Evolutionary conservation across 2,329 filamentous ascomycete genomes (phyloP).

Genomic region (Colletotrichum sp.): DNA sequence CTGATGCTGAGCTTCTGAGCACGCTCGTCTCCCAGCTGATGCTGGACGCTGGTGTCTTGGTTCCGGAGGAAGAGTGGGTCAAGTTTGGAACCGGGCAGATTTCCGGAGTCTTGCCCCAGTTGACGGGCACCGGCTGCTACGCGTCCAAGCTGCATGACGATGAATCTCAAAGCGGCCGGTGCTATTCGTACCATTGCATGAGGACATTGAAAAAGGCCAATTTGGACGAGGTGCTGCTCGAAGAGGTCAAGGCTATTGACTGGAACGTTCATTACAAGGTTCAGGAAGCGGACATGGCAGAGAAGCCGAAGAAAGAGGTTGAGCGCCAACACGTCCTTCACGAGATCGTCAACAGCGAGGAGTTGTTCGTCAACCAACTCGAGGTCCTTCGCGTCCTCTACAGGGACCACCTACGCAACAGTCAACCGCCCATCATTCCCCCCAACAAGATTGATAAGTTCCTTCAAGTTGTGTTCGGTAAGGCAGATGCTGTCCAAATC

Average conservation of each 20-base stretch:
- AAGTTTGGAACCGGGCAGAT: slow-evolving; percentile 84
- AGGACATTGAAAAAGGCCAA: slow-evolving; percentile 95
- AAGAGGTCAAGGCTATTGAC: slow-evolving; percentile 75
- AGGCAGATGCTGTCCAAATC: slow-evolving; percentile 84
- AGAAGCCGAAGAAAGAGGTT: slow-evolving; percentile 82
- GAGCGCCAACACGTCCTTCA: slow-evolving; percentile 94
- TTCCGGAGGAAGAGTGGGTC: slow-evolving; percentile 96
- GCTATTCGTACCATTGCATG: slow-evolving; percentile 94
- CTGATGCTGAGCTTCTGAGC: slow-evolving; percentile 89
- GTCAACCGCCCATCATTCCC: slow-evolving; percentile 81
- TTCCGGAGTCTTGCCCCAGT: slow-evolving; percentile 90
- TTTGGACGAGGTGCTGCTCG: slow-evolving; percentile 73
- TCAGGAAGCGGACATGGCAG: slow-evolving; percentile 75
- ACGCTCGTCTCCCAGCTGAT: slow-evolving; percentile 79
- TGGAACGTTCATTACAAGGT: slow-evolving; percentile 92
- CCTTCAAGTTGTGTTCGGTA: slow-evolving; percentile 85
- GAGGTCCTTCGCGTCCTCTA: slow-evolving; percentile 87
- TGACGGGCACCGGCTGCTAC: slow-evolving; percentile 92
- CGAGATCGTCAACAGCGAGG: slow-evolving; percentile 93
- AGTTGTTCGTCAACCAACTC: slow-evolving; percentile 87
- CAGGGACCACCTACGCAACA: slow-evolving; percentile 75
- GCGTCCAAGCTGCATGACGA: slow-evolving; percentile 80
- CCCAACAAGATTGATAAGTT: slow-evolving; percentile 82
- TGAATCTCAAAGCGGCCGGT: slow-evolving; percentile 70
- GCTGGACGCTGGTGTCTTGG: slow-evolving; percentile 77